Evolutionary conservation across 2,329 filamentous ascomycete genomes (phyloP).

Genomic region (Hymenoscyphus fructigenus): DNA sequence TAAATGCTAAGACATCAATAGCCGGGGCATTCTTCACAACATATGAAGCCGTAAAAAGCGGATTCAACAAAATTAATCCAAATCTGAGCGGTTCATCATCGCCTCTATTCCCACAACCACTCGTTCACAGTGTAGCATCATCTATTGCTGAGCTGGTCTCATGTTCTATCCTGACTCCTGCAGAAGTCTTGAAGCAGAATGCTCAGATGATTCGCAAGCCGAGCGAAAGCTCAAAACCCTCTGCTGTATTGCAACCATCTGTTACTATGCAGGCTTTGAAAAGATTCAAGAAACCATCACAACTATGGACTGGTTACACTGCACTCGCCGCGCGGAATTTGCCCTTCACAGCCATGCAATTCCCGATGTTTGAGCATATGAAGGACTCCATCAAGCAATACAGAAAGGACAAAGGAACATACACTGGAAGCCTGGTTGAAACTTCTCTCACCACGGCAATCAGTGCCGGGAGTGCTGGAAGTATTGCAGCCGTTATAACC

Average conservation of each 20-base stretch:
- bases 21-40: conserved; percentile 88
- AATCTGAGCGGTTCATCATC: conserved; percentile 49
- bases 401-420: conserved; percentile 38
- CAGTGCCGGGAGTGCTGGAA: conserved; percentile 73
- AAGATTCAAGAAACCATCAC: conserved; percentile 56
- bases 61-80: conserved; percentile 54
- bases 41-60: conserved; percentile 74
- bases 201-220: conserved; percentile 71
- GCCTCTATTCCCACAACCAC: conserved; percentile 65
- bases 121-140: conserved; percentile 73
- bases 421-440: conserved; percentile 51
- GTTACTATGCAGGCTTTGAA: conserved; percentile 53
- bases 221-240: conserved; percentile 29
- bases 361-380: conserved; percentile 78
- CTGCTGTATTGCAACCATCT: conserved; percentile 51
- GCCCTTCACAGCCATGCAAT: conserved; percentile 85
- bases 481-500: conserved; percentile 75
- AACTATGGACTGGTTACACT: conserved; percentile 69
- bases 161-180: conserved; percentile 82
- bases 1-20: conserved; percentile 37
- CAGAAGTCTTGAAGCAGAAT: conserved; percentile 91
- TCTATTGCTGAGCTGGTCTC: conserved; percentile 78
- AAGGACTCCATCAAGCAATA: conserved; percentile 52
- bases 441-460: conserved; percentile 69
- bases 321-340: conserved; percentile 80